Evolutionary conservation across 139 green algal species (phyloP).

Genomic region (Ulvella scutata): DNA sequence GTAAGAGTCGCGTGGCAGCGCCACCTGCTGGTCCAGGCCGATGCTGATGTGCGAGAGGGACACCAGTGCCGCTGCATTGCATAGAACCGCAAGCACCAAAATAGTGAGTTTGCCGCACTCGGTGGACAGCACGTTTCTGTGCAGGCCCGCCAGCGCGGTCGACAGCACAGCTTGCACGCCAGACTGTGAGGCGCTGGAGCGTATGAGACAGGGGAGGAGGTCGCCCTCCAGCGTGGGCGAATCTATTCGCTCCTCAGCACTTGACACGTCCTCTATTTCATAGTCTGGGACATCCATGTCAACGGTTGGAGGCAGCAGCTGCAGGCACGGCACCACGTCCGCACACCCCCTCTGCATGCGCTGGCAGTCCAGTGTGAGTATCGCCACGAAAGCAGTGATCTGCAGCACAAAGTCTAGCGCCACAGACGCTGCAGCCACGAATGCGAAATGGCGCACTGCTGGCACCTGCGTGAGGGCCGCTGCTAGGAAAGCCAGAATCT

Average conservation of each 20-base stretch:
- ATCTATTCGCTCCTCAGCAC: not conserved
- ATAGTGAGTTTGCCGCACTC: not conserved
- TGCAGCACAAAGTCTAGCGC: conserved; percentile 68
- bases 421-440: conserved; percentile 65
- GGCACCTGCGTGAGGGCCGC: conserved; percentile 56
- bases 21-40: conserved; percentile 74
- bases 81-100: not conserved
- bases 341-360: conserved; percentile 31
- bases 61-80: not conserved
- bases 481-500: conserved; percentile 66
- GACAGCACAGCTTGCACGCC: conserved; percentile 4
- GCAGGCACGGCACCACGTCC: conserved; percentile 50
- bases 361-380: conserved; percentile 50
- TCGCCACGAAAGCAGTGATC: conserved; percentile 50
- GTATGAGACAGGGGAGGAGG: not conserved
- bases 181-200: not conserved
- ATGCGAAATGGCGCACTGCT: conserved; percentile 66
- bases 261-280: not conserved
- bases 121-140: not conserved
- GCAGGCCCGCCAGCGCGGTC: conserved; percentile 8
- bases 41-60: conserved; percentile 17
- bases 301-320: conserved; percentile 10
- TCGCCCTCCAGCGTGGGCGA: not conserved
- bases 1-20: conserved; percentile 77
- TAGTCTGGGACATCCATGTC: not conserved